Percentiles rank a stretch among this genome's conserved stretches.
Conservation (phyloP, 1,139 yeast species). For the Saccharomyces hybrid region DNA sequence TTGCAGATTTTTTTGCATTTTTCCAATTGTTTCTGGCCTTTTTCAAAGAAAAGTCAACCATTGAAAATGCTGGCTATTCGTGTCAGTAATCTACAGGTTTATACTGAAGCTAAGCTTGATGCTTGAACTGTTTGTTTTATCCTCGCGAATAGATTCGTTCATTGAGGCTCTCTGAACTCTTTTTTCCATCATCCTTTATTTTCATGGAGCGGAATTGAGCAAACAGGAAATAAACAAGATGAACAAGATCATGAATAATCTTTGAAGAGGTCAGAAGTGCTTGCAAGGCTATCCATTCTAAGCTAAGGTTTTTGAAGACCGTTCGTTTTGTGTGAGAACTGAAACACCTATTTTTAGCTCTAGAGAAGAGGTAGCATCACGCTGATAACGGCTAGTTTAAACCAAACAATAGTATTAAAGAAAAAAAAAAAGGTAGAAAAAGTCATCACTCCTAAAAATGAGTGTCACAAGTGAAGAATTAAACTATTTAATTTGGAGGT, state of each 20-base stretch:
- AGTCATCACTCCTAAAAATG: conserved; percentile 37
- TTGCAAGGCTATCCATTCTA: neutral
- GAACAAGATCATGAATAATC: neutral
- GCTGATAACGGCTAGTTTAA: neutral
- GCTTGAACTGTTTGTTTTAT: no score
- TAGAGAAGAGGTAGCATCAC: neutral
- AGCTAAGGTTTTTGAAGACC: neutral
- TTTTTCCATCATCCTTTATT: neutral
- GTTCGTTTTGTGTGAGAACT: no score
- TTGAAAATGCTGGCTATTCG: conserved; percentile 2
- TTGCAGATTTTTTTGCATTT: conserved; percentile 7
- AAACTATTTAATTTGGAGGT: conserved; percentile 88
- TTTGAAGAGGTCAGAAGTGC: neutral
- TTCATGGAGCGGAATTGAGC: neutral
- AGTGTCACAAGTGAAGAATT: conserved; percentile 77
- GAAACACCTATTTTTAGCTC: neutral
- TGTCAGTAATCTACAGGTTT: no score
- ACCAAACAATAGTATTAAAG: neutral
- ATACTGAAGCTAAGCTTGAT: no score
- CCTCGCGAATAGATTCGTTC: neutral
- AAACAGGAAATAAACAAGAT: neutral
- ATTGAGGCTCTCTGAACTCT: neutral
- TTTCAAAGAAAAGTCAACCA: conserved; percentile 32
- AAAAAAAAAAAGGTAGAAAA: neutral
- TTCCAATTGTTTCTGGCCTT: conserved; percentile 30